Conservation (phyloP, 306 rosid species). For the Sesbania bispinosa region DNA sequence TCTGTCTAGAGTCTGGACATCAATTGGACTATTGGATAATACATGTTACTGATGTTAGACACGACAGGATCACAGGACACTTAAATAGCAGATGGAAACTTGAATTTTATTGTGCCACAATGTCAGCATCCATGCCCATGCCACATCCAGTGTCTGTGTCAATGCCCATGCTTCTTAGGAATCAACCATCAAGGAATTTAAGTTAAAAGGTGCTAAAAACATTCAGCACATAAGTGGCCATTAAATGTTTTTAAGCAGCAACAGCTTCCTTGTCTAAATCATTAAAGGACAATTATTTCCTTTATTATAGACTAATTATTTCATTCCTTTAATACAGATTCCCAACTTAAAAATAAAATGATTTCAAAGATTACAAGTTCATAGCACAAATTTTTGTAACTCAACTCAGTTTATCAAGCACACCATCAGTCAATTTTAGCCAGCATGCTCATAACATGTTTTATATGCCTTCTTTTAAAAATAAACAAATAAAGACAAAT, state of each 20-base stretch:
- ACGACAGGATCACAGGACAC: not conserved
- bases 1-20: not conserved
- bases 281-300: not conserved
- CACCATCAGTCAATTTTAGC: conserved; percentile 10
- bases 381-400: not conserved
- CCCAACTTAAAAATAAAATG: not conserved
- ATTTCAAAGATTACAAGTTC: not conserved
- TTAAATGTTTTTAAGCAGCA: not conserved
- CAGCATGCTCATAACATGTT: not conserved
- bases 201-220: not conserved
- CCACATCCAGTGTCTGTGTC: not conserved
- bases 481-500: not conserved
- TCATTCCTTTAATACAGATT: not conserved
- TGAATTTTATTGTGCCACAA: not conserved
- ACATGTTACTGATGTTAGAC: not conserved
- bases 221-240: not conserved
- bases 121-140: not conserved
- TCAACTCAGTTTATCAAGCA: not conserved
- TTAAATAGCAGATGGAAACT: not conserved
- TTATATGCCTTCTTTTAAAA: not conserved
- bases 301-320: not conserved
- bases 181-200: not conserved
- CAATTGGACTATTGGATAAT: not conserved
- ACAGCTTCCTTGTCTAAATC: not conserved
- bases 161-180: not conserved